Evolutionary conservation across 805 yeast genomes (phyloP).

Genomic region (Cyberlindnera maritima): DNA sequence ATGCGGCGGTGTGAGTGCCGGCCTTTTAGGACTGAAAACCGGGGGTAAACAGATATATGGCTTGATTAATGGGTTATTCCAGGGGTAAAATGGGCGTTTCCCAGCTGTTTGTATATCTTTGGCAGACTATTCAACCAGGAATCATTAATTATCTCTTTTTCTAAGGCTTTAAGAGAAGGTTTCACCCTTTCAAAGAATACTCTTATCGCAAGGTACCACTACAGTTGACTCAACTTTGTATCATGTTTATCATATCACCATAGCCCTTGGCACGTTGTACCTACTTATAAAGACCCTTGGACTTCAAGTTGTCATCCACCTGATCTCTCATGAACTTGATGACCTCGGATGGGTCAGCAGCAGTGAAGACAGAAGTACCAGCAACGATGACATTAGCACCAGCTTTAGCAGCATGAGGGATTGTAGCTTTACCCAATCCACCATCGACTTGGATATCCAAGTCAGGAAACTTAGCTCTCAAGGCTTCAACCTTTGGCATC

Average conservation of each 20-base stretch:
- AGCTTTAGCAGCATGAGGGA: slow-evolving; percentile 86
- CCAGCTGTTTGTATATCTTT: too few relatives aligned
- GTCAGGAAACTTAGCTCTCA: slow-evolving; percentile 72
- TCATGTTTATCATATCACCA: neutral
- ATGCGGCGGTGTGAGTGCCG: neutral
- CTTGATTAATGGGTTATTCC: too few relatives aligned
- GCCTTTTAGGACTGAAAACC: neutral
- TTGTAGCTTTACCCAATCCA: slow-evolving; percentile 84
- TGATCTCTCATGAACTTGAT: slow-evolving; percentile 64
- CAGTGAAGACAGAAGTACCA: slow-evolving; percentile 90
- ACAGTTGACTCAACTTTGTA: neutral
- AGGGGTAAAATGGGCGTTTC: too few relatives aligned
- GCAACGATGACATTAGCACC: slow-evolving; percentile 99
- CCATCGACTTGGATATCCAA: slow-evolving; percentile 96
- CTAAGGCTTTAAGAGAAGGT: too few relatives aligned
- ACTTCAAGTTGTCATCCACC: slow-evolving; percentile 49
- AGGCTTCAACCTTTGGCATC: slow-evolving; percentile 90
- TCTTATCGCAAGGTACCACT: too few relatives aligned
- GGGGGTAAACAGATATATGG: too few relatives aligned
- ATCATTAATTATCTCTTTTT: too few relatives aligned
- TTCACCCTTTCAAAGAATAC: too few relatives aligned
- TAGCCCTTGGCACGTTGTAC: neutral
- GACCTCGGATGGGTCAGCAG: slow-evolving; percentile 73
- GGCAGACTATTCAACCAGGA: too few relatives aligned
- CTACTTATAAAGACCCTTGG: slow-evolving; percentile 34